phyloP scores from a whole-genome alignment of 768 basidiomycete genomes.

The Amanita brunnescens region DNA sequence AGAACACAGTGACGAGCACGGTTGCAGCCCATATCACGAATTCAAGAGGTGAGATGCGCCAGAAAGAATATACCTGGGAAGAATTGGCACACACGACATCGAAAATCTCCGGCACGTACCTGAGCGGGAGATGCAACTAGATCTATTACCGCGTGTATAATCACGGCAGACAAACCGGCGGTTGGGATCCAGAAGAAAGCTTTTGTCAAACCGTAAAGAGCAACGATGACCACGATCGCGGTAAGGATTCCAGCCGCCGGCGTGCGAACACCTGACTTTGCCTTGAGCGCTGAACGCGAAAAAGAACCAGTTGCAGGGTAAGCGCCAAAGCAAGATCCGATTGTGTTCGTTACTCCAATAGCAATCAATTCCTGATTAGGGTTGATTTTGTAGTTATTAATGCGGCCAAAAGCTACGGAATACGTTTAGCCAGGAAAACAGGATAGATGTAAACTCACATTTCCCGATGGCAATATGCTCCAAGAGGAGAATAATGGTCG shows the following conservation, averaged over 20 bases:
- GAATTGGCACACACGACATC: neutral
- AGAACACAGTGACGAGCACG: constrained; percentile 85
- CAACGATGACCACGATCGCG: constrained; percentile 83
- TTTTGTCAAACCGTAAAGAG: constrained; percentile 87
- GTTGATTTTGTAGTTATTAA: constrained; percentile 91
- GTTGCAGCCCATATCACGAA: constrained; percentile 84
- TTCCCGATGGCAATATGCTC: constrained; percentile 99
- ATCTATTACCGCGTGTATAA: constrained; percentile 88
- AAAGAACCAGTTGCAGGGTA: constrained; percentile 98
- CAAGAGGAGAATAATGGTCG: constrained; percentile 82
- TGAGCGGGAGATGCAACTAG: constrained; percentile 78
- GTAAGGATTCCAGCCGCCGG: constrained; percentile 84
- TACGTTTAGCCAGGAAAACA: neutral
- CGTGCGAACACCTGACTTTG: constrained; percentile 95
- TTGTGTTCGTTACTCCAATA: constrained; percentile 92
- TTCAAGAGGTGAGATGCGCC: constrained; percentile 91
- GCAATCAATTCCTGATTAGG: constrained; percentile 95
- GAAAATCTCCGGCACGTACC: constrained; percentile 16
- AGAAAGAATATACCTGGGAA: constrained; percentile 72
- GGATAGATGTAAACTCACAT: constrained; percentile 37
- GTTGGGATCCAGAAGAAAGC: constrained; percentile 89
- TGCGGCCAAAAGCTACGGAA: constrained; percentile 76
- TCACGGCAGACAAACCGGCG: constrained; percentile 82
- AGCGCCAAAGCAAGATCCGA: constrained; percentile 84
- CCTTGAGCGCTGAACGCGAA: constrained; percentile 94